phyloP scores from a whole-genome alignment of 1,139 yeast species.

The Wickerhamiella pararugosa region DNA sequence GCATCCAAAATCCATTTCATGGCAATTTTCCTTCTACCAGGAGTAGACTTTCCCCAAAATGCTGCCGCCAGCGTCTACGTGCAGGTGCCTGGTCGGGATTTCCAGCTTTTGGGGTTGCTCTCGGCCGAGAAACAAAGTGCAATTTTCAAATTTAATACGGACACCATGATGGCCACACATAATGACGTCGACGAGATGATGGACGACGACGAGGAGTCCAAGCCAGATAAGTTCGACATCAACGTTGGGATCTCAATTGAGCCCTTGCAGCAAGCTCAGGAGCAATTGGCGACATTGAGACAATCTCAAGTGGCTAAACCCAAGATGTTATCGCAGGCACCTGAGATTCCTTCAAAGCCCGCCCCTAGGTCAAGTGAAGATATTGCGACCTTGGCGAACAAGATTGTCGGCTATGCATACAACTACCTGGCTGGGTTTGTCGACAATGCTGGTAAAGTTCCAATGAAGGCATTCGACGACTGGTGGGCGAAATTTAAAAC shows the following conservation, averaged over 20 bases:
- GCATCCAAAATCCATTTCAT: slow-evolving; percentile 56
- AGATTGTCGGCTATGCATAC: slow-evolving; percentile 82
- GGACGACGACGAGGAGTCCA: slow-evolving; percentile 19
- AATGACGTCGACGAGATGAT: slow-evolving; percentile 26
- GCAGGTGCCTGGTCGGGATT: slow-evolving; percentile 66
- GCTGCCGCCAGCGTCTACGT: slow-evolving; percentile 78
- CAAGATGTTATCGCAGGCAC: slow-evolving; percentile 9
- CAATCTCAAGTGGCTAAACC: slow-evolving; percentile 18
- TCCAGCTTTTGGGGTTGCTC: slow-evolving; percentile 59
- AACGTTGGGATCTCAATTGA: slow-evolving; percentile 84
- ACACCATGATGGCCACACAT: slow-evolving; percentile 15
- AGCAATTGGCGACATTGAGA: slow-evolving; percentile 30
- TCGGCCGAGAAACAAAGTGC: slow-evolving; percentile 75
- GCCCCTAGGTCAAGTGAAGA: slow-evolving; percentile 19
- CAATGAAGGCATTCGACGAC: slow-evolving; percentile 74
- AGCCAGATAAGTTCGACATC: slow-evolving; percentile 24
- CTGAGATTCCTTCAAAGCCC: slow-evolving; percentile 9
- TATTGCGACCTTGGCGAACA: slow-evolving; percentile 51
- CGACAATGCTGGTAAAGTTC: slow-evolving; percentile 62
- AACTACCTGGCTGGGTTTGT: slow-evolving; percentile 78
- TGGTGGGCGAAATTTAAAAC: slow-evolving; percentile 93
- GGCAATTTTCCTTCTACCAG: slow-evolving; percentile 64
- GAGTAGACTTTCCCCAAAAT: slow-evolving; percentile 45
- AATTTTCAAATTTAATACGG: slow-evolving; percentile 61
- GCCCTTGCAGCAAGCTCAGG: slow-evolving; percentile 46